Percentiles rank a stretch among this genome's conserved stretches.
These are phyloP conservation scores for Nadsonia commutata DNA, from an alignment of 1,139 yeast genomes.

Conservation along the genomic window DNA sequence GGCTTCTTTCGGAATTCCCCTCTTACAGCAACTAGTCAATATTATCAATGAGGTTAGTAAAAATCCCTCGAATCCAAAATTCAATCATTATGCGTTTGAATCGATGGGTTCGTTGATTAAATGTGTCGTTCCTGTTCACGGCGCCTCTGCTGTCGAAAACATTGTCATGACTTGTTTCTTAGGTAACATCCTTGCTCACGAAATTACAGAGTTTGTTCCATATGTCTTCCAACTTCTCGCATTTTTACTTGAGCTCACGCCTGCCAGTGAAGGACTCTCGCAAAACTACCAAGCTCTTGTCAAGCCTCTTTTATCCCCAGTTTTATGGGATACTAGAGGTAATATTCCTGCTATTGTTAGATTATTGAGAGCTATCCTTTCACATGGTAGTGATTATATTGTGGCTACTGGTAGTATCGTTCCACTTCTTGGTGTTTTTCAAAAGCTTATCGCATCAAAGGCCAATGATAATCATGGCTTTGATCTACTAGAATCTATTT, in stretches of 20 bases:
- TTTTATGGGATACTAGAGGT: conserved; percentile 86
- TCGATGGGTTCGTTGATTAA: conserved; percentile 65
- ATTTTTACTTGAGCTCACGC: conserved; percentile 53
- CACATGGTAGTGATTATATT: conserved; percentile 38
- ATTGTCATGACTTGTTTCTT: conserved; percentile 54
- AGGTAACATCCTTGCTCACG: conserved; percentile 51
- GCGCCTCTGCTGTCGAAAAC: conserved; percentile 30
- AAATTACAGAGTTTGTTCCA: conserved; percentile 88
- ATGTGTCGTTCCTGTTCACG: conserved; percentile 28
- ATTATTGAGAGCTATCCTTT: conserved; percentile 55
- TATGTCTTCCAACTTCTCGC: conserved; percentile 83
- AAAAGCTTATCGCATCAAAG: conserved; percentile 76
- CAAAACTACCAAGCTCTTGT: conserved; percentile 49
- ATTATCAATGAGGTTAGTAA: conserved; percentile 60
- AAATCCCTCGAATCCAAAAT: conserved; percentile 92
- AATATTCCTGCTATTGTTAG: conserved; percentile 88
- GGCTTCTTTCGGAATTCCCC: conserved; percentile 21
- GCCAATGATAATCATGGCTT: conserved; percentile 71
- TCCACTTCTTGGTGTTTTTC: conserved; percentile 92
- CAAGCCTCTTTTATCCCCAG: conserved; percentile 73
- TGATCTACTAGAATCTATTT: conserved; percentile 61
- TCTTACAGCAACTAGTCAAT: conserved; percentile 48
- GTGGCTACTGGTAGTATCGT: conserved; percentile 23
- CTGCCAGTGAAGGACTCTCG: conserved; percentile 38
- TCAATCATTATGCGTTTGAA: conserved; percentile 84